Evolutionary conservation across 768 basidiomycete species (phyloP), one percentile per base, ranked within the genome.

Genomic region (Boletus tylopilopsis): DNA sequence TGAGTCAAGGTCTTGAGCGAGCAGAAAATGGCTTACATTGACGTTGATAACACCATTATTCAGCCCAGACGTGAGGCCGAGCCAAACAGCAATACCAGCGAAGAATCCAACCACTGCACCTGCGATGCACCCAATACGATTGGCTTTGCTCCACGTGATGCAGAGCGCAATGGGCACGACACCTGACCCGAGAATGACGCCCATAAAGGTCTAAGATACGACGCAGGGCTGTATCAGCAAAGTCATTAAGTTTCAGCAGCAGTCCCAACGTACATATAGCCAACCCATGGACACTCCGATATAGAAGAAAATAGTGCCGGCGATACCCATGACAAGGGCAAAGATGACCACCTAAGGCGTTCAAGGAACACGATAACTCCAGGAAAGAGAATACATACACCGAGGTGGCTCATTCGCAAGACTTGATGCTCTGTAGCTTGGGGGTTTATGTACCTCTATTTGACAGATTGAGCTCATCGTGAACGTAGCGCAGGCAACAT

Each of bases 211-310:
- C 87, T 89, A 49, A 13, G 24, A n/a, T n/a, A n/a, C n/a, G n/a
- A 6, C 40, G 42, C 7, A 25, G n/a, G 11, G 12, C 34, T 9
- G 41, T 25, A 37, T 42, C 42, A 45, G 32, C n/a, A n/a, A n/a
- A n/a, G n/a, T n/a, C n/a, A n/a, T n/a, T n/a, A n/a, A n/a, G 22
- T 3, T 24, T n/a, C 18, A 29, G 13, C 19, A 11, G 5, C n/a
- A n/a, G 21, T 29, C 38, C 7, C 33, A 21, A 75, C 85, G 42
- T 56, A 90, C 86, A 57, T 94, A 94, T 47, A 94, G 82, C 90
- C 91, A 94, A 19, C 92, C 92, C 87, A 94, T 87, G 22, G 87
- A 90, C 23, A 94, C 84, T 7, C 92, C 92, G 55, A 94, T 91
- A 64, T 87, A 93, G 69, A 74, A 90, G 75, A 95, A 95, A 44